A percentile compares a stretch with the other conserved stretches of the same genome.
Evolutionary conservation across 2,329 filamentous ascomycete genomes (phyloP).

Genomic region (Arthrinium puccinioides): DNA sequence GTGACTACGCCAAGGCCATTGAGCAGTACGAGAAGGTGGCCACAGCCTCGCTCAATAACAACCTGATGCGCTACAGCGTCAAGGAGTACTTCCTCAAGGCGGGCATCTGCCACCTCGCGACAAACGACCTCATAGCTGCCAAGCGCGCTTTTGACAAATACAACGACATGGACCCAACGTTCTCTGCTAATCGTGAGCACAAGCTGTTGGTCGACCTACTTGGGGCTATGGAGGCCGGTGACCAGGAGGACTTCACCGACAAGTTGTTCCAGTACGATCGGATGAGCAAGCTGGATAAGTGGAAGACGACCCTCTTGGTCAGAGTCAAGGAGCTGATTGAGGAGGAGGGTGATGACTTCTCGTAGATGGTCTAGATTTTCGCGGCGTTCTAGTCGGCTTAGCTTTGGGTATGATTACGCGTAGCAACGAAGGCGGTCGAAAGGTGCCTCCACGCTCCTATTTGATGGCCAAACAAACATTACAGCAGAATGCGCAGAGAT

Average conservation of each 20-base stretch:
- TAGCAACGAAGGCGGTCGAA: too few species aligned
- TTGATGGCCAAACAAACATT: too few species aligned
- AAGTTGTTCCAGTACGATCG: slow-evolving; percentile 87
- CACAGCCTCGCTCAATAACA: slow-evolving; percentile 72
- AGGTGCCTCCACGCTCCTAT: too few species aligned
- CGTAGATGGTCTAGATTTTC: too few species aligned
- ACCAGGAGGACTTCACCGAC: slow-evolving; percentile 77
- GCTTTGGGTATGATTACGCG: too few species aligned
- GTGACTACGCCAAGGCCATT: slow-evolving; percentile 78
- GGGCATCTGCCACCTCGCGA: slow-evolving; percentile 78
- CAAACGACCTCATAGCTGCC: slow-evolving; percentile 67
- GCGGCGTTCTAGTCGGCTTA: too few species aligned
- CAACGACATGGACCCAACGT: slow-evolving; percentile 69
- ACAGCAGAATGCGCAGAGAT: too few species aligned
- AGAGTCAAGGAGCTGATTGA: slow-evolving; percentile 80
- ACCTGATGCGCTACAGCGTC: slow-evolving; percentile 87
- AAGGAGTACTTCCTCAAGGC: slow-evolving; percentile 96
- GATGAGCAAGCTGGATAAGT: slow-evolving; percentile 89
- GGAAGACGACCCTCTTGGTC: slow-evolving; percentile 85
- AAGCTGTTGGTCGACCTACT: slow-evolving; percentile 73
- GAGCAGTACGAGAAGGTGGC: slow-evolving; percentile 80
- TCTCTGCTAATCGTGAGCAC: slow-evolving; percentile 71
- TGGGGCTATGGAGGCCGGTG: slow-evolving; percentile 67
- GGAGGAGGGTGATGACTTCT: slow-evolving; percentile 28
- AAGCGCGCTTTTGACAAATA: slow-evolving; percentile 78